These are phyloP conservation scores for Neoboletus magnificus DNA, from an alignment of 768 basidiomycete species.

Conservation along the genomic window DNA sequence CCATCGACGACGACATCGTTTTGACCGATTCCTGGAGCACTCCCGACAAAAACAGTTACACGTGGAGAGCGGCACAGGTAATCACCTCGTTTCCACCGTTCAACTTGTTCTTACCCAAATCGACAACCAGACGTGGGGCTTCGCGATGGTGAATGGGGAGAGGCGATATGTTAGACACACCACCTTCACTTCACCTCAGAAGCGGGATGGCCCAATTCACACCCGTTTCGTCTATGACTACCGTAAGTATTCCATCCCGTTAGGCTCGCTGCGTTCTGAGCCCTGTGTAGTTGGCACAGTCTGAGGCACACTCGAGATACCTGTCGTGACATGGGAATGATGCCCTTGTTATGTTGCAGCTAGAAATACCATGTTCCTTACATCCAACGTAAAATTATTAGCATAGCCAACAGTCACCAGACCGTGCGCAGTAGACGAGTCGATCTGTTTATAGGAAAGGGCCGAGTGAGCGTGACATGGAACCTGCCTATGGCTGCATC, in stretches of 20 bases:
- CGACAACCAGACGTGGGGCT: constrained; percentile 52
- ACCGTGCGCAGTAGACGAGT: neutral
- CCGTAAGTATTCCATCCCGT: constrained; percentile 39
- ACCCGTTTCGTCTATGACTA: constrained; percentile 66
- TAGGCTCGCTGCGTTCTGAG: constrained; percentile 11
- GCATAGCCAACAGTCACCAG: neutral
- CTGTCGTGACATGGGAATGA: neutral
- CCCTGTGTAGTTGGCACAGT: constrained; percentile 13
- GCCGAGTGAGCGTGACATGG: neutral
- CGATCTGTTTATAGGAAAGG: constrained; percentile 4
- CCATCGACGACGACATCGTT: constrained; percentile 35
- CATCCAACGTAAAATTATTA: neutral
- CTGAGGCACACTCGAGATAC: constrained; percentile 7
- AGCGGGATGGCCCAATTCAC: constrained; percentile 48
- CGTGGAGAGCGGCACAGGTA: constrained; percentile 68
- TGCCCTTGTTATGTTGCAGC: neutral
- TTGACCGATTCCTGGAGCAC: constrained; percentile 50
- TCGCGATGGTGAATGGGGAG: constrained; percentile 55
- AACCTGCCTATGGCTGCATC: neutral
- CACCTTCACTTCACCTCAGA: constrained; percentile 59
- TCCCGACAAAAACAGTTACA: constrained; percentile 53
- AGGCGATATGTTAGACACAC: constrained; percentile 60
- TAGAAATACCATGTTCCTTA: neutral
- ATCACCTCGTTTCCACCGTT: constrained; percentile 2
- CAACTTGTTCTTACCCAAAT: neutral